Base-by-base conservation (phyloP, 2,329 filamentous ascomycete species). In the Talaromyces sp. region DNA sequence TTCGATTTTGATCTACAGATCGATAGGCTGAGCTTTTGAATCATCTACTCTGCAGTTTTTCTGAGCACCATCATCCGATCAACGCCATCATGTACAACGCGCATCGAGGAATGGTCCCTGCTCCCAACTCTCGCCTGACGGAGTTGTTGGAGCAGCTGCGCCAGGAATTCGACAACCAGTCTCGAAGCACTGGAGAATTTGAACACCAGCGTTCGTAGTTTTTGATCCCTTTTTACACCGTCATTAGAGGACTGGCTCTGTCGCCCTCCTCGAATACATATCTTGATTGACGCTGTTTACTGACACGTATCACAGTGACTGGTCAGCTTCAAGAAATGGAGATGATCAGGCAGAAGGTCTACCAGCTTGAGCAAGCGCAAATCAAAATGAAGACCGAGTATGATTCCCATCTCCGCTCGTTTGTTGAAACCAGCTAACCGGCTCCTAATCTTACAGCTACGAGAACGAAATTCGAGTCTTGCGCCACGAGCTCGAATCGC, bases 271-370 rank as follows among this genome's bases (percentile, higher is more conserved):
- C 29, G 35, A 24, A 67, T 67, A 55, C 26, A 3, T 27, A 3
- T 61, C 56, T 64, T 64, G 67, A 3, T 52, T 21, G 17, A 29
- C 26, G 17, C 35, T 8, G 24, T 7, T 38, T 13, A 58, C 70
- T 69, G 67, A 70, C 66, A 66, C 64, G 62, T 62, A 59, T 60
- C 69, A 67, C 75, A 97, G 95, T 98, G 72, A 87, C 90, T 61
- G 86, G 87, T 55, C 95, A 99, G 75, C 89, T 97, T 65, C 89
- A 93, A 71, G 95, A 99, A 78, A 95, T 98, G 84, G 91, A 96
- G 73, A 85, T 96, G 71, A 91, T 99, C 55, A 85, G 93, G 64
- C 89, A 93, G 73, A 97, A 96, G 77, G 91, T 99, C 62, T 97
- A 91, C 71, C 86, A 90, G 68, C 86, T 99, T 75, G 95, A 99